Percentiles rank a stretch among this genome's conserved stretches.
phyloP scores from a whole-genome alignment of 306 rosid species.

The Vigna unguiculata region DNA sequence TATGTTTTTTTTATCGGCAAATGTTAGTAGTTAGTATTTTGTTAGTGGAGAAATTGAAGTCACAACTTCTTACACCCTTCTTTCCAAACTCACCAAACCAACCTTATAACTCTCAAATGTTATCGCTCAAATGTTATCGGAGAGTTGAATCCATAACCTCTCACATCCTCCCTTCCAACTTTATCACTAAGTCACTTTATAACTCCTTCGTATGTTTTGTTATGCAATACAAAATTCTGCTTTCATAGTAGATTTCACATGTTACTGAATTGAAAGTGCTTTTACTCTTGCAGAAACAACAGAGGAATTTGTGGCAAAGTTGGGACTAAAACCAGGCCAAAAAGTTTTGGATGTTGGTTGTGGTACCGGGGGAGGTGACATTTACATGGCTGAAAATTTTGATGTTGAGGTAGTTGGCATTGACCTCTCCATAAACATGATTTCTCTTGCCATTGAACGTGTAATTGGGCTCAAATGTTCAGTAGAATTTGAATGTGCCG shows the following conservation, averaged over 20 bases:
- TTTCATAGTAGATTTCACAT: constrained; percentile 3
- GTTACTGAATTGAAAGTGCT: background rate
- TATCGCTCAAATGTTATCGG: too few species aligned
- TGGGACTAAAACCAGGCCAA: constrained; percentile 78
- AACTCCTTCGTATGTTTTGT: background rate
- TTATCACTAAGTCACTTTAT: too few species aligned
- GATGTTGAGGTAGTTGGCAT: constrained; percentile 90
- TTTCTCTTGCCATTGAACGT: constrained; percentile 86
- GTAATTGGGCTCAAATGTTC: constrained; percentile 80
- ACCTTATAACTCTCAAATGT: too few species aligned
- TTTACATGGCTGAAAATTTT: constrained; percentile 89
- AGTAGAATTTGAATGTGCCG: constrained; percentile 87
- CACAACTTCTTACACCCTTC: too few species aligned
- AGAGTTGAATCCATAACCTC: too few species aligned
- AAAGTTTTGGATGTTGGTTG: constrained; percentile 93
- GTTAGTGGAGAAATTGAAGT: too few species aligned
- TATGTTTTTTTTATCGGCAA: background rate
- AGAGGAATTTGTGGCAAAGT: constrained; percentile 68
- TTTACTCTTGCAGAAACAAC: constrained; percentile 79
- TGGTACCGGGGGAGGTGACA: constrained; percentile 92
- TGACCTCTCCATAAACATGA: constrained; percentile 94
- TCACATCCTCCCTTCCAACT: too few species aligned
- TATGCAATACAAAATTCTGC: background rate
- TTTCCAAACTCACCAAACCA: too few species aligned
- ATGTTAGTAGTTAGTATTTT: too few species aligned